Percentiles rank a stretch among this genome's conserved stretches.
phyloP scores from a whole-genome alignment of 2,329 filamentous ascomycete species.

The Rutstroemia sydowiana region DNA sequence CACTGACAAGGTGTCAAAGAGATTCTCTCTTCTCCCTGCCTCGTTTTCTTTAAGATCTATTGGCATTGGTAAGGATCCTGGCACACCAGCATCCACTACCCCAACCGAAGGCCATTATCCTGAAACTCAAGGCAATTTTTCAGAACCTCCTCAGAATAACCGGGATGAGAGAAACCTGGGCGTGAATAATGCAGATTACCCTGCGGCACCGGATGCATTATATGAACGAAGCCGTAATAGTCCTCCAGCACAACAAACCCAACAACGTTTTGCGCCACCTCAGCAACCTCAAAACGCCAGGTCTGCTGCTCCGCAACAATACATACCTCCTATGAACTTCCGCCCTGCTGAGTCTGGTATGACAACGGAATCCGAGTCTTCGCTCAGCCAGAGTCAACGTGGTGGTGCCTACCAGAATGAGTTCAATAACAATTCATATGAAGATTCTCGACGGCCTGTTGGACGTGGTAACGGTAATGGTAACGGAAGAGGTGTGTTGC shows the following conservation, averaged over 20 bases:
- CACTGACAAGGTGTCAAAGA: constrained; percentile 49
- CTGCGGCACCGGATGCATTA: constrained; percentile 19
- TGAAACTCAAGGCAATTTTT: constrained; percentile 20
- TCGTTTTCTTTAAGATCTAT: constrained; percentile 60
- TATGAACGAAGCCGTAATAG: constrained; percentile 25
- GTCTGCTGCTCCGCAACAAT: constrained; percentile 19
- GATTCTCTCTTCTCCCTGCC: constrained; percentile 64
- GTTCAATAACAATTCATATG: constrained; percentile 14
- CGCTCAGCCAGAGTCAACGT: constrained; percentile 21
- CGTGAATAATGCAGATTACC: constrained; percentile 16
- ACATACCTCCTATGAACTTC: constrained; percentile 25
- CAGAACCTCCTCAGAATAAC: constrained; percentile 19
- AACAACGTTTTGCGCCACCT: constrained; percentile 37
- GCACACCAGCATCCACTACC: constrained; percentile 17
- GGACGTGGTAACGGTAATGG: constrained; percentile 16
- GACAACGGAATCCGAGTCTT: constrained; percentile 28
- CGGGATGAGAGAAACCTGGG: constrained; percentile 19
- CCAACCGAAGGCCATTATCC: constrained; percentile 19
- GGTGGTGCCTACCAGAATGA: constrained; percentile 15
- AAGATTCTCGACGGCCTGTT: constrained; percentile 20
- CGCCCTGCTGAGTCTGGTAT: constrained; percentile 24
- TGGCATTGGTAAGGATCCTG: constrained; percentile 46
- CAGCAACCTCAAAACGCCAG: constrained; percentile 24
- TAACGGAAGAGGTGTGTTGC: constrained; percentile 47
- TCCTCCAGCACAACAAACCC: constrained; percentile 32